Evolutionary conservation across 1,284 basidiomycete genomes (phyloP).

Genomic region (Cutaneotrichosporon arboriforme): DNA sequence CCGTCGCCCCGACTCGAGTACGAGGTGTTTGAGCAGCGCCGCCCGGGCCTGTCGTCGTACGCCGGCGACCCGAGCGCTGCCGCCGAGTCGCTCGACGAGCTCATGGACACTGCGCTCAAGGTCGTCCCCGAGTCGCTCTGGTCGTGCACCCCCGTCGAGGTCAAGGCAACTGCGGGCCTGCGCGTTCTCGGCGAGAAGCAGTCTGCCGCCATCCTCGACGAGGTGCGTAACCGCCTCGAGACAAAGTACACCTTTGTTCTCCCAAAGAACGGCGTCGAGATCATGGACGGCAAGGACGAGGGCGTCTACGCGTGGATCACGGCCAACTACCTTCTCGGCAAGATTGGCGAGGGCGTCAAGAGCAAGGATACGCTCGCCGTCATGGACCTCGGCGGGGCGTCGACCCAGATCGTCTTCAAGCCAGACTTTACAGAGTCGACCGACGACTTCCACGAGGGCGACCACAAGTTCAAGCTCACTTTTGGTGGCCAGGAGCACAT

Average conservation of each 20-base stretch:
- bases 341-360: conserved; percentile 58
- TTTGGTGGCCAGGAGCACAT: conserved; percentile 68
- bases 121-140: conserved; percentile 67
- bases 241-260: conserved; percentile 70
- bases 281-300: conserved; percentile 97
- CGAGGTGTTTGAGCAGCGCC: conserved; percentile 81
- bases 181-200: conserved; percentile 65
- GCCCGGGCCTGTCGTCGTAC: conserved; percentile 75
- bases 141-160: conserved; percentile 78
- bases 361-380: conserved; percentile 73
- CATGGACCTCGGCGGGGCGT: conserved; percentile 92
- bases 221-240: conserved; percentile 64
- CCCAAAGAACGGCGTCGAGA: conserved; percentile 59
- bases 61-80: conserved; percentile 59
- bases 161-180: conserved; percentile 93
- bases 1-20: conserved; percentile 78
- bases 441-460: conserved; percentile 66
- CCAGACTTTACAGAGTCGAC: conserved; percentile 56
- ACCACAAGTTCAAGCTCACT: conserved; percentile 83
- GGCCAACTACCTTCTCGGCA: conserved; percentile 82
- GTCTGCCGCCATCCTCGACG: conserved; percentile 69
- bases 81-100: conserved; percentile 70
- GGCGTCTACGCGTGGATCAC: conserved; percentile 98
- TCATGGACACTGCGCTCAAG: conserved; percentile 72
- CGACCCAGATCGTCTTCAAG: conserved; percentile 97